Percentiles rank a stretch among this genome's conserved stretches.
Evolutionary conservation across 108 stramenopile genomes (phyloP).

Genomic region (Tribonema minus): DNA sequence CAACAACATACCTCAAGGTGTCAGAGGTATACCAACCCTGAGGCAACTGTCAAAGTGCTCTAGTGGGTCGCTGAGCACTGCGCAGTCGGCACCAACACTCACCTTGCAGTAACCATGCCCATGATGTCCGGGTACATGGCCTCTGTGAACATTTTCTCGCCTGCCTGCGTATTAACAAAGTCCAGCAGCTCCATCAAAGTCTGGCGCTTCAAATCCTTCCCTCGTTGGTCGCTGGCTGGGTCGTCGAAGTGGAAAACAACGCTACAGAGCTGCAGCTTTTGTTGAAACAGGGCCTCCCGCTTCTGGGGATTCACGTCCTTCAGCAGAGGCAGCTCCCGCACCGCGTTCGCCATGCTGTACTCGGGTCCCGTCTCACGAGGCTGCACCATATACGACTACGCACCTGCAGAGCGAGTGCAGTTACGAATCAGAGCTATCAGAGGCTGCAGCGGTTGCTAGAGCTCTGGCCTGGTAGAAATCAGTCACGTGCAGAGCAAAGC

Average conservation of each 20-base stretch:
- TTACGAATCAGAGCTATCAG: no score
- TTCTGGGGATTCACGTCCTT: constrained; percentile 13
- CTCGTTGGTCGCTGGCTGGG: constrained; percentile 61
- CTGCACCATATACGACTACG: not conserved
- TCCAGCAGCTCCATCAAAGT: constrained; percentile 95
- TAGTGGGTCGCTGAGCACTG: no score
- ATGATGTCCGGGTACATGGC: constrained; percentile 48
- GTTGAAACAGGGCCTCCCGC: constrained; percentile 40
- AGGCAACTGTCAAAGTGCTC: no score
- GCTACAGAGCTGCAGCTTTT: constrained; percentile 44
- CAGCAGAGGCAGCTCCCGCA: constrained; percentile 27
- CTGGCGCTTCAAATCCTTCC: constrained; percentile 89
- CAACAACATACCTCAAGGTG: no score
- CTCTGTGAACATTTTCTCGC: constrained; percentile 97
- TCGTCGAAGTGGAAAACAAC: constrained; percentile 41
- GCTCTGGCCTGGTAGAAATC: no score
- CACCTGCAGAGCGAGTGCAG: no score
- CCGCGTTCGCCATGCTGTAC: not conserved
- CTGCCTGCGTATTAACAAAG: constrained; percentile 88
- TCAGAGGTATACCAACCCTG: no score
- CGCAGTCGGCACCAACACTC: no score
- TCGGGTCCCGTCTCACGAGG: not conserved
- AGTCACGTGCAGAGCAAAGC: no score
- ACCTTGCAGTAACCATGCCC: constrained; percentile 69
- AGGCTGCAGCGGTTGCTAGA: no score